Percentiles rank a stretch among this genome's conserved stretches.
phyloP scores from a whole-genome alignment of 345 rosid species.

The Trapa incisa region DNA sequence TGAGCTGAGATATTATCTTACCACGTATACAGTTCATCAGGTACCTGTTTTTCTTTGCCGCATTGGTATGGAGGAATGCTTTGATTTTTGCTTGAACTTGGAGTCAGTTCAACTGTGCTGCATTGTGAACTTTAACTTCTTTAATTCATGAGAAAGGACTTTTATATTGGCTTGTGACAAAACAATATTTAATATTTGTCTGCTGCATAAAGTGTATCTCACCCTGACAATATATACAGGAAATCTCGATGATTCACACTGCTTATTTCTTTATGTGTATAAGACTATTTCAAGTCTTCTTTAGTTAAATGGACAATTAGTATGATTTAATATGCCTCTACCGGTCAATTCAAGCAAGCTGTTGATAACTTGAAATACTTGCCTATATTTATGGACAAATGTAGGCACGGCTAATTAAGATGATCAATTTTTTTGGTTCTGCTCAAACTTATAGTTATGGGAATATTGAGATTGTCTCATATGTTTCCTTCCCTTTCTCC shows the following conservation, averaged over 20 bases:
- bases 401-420: neutral
- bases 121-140: neutral
- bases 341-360: neutral
- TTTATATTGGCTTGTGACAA: neutral
- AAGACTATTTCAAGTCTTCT: neutral
- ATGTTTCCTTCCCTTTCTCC: neutral
- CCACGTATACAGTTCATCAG: conserved; percentile 81
- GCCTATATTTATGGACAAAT: neutral
- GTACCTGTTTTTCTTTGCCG: conserved; percentile 20
- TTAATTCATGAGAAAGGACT: neutral
- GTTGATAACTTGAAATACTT: neutral
- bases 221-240: too few species aligned
- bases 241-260: too few species aligned
- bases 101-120: neutral
- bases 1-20: conserved; percentile 75
- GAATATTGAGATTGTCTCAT: neutral
- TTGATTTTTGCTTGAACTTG: neutral
- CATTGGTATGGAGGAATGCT: neutral
- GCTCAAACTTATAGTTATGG: neutral
- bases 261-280: too few species aligned
- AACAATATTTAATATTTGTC: too few species aligned
- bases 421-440: neutral
- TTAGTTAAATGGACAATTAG: neutral
- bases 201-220: too few species aligned
- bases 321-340: neutral